Conservation (phyloP, 2,329 filamentous ascomycete species). For the Parasarocladium wereldwijsianum region DNA sequence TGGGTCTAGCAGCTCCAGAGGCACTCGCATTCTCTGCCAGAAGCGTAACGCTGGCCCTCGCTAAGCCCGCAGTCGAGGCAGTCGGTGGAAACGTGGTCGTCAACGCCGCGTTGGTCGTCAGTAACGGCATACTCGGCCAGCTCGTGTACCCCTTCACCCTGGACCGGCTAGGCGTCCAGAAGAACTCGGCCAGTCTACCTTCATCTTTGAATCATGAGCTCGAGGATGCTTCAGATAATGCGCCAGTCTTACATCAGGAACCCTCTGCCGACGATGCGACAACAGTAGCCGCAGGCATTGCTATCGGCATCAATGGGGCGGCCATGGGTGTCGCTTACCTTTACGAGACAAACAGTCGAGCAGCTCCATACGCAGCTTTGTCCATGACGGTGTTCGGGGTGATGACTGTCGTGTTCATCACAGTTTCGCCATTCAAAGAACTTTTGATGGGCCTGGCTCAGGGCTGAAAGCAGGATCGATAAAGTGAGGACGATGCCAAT, state of each 20-base stretch:
- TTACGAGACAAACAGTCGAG: constrained; percentile 35
- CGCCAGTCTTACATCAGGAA: background rate
- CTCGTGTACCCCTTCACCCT: constrained; percentile 21
- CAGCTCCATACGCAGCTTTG: constrained; percentile 40
- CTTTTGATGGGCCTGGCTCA: constrained; percentile 20
- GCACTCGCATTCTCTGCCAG: constrained; percentile 33
- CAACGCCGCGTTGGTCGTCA: constrained; percentile 35
- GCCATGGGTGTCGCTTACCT: constrained; percentile 45
- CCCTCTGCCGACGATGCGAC: constrained; percentile 12
- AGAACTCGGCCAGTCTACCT: constrained; percentile 1
- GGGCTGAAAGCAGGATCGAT: background rate
- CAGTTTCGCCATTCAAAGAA: constrained; percentile 27
- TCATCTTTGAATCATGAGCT: background rate
- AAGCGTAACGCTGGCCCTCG: constrained; percentile 34
- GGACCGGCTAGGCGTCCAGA: constrained; percentile 13
- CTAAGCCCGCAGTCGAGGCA: constrained; percentile 28
- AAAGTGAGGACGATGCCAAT: background rate
- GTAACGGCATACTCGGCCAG: constrained; percentile 32
- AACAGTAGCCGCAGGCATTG: constrained; percentile 33
- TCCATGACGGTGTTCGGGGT: constrained; percentile 43
- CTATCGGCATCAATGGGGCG: constrained; percentile 42
- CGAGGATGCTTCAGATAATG: background rate
- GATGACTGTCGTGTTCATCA: constrained; percentile 38
- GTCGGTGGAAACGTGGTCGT: constrained; percentile 29
- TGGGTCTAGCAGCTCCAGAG: constrained; percentile 20